A percentile compares a stretch with the other conserved stretches of the same genome.
phyloP scores from a whole-genome alignment of 208 protist genomes.

The Angomonas deanei region DNA sequence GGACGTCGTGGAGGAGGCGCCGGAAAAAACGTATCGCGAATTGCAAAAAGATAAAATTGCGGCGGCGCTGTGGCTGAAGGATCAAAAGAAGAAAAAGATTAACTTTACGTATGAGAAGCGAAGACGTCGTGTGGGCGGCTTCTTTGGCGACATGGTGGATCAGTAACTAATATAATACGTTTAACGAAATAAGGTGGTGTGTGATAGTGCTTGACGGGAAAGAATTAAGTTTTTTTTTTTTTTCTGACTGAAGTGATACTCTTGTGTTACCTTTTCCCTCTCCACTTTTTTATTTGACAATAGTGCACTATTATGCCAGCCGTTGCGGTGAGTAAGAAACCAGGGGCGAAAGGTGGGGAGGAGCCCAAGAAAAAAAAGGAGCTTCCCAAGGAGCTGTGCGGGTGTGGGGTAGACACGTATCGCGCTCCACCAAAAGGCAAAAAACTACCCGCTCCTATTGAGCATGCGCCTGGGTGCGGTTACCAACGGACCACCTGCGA shows the following conservation, averaged over 20 bases:
- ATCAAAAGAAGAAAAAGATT: constrained; percentile 79
- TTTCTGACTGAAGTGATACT: neutral
- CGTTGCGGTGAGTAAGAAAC: neutral
- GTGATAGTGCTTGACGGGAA: neutral
- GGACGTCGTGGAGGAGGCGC: constrained; percentile 14
- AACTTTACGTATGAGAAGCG: constrained; percentile 86
- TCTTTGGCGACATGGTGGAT: constrained; percentile 74
- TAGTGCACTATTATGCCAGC: constrained; percentile 9
- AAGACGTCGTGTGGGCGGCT: constrained; percentile 72
- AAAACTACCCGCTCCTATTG: constrained; percentile 34
- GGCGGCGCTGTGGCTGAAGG: constrained; percentile 81
- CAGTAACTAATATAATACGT: too few species aligned
- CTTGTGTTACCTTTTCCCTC: neutral
- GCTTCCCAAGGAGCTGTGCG: constrained; percentile 67
- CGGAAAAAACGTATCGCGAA: constrained; percentile 46
- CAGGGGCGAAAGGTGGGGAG: constrained; percentile 26
- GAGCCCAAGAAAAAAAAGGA: constrained; percentile 60
- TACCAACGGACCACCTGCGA: constrained; percentile 82
- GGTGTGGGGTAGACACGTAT: constrained; percentile 81
- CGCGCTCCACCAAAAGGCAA: constrained; percentile 79
- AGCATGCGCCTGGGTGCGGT: constrained; percentile 61
- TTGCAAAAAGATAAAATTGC: constrained; percentile 71
- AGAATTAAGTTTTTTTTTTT: neutral
- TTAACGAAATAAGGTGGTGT: neutral
- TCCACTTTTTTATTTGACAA: neutral